These are phyloP conservation scores for Malus sylvestris DNA, from an alignment of 306 rosid genomes.

Conservation along the genomic window DNA sequence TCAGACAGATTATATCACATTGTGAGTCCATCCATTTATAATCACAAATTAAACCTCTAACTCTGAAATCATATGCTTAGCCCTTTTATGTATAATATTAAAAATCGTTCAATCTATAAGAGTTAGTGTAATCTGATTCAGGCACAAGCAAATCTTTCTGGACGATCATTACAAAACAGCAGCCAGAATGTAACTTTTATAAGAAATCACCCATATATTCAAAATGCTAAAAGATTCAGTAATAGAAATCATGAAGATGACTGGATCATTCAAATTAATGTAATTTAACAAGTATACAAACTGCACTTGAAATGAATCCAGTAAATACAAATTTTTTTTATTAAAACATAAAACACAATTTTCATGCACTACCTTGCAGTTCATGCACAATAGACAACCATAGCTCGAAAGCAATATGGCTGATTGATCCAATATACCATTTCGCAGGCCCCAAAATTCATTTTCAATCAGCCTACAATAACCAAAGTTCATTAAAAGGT, in stretches of 20 bases:
- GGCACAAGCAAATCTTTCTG: background rate
- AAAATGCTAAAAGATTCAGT: background rate
- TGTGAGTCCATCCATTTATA: background rate
- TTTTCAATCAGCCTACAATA: constrained; percentile 77
- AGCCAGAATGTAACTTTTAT: background rate
- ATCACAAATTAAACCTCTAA: background rate
- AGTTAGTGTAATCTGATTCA: background rate
- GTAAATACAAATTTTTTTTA: background rate
- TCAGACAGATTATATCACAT: background rate
- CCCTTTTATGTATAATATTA: background rate
- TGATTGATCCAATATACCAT: constrained; percentile 97
- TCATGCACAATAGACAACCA: constrained; percentile 87
- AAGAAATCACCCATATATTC: background rate
- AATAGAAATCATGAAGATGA: background rate
- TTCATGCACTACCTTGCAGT: constrained; percentile 77
- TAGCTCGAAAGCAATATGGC: constrained; percentile 82
- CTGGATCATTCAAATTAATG: background rate
- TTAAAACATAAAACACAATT: background rate
- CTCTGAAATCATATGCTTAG: background rate
- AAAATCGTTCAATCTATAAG: background rate
- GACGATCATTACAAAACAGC: background rate
- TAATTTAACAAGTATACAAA: background rate
- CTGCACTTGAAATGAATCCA: background rate
- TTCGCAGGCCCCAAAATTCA: constrained; percentile 85
- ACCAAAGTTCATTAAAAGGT: background rate